Base-by-base conservation (phyloP, 805 yeast species). In the Candida krabiensis region DNA sequence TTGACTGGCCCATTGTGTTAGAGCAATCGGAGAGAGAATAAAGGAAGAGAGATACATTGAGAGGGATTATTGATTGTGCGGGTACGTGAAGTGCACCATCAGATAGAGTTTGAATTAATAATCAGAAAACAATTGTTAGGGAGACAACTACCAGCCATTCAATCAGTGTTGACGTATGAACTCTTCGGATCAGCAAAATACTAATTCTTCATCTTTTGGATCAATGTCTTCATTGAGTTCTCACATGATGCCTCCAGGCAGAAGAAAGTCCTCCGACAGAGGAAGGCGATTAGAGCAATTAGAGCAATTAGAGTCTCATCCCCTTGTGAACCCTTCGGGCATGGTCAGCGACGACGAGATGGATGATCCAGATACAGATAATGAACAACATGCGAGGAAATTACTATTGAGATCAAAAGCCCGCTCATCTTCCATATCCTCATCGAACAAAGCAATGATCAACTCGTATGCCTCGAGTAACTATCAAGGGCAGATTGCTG, bases 401-500 rank as follows among this genome's bases (percentile, higher is more conserved):
- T 43, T 44, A 33, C 41, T 58, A 7, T 33, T 59, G 33, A 49
- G 61, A 34, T 52, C 53, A 4, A 57, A 50, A 30, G 61, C 58
- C 7, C 46, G 55, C 30, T 43, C 55, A 14, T 30, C 47, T 12
- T 47, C 55, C 9, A 38, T 46, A 7, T 49, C 50, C 4, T 33
- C 35, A 17, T 41, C 45, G 25, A 37, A 34, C 23, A 33, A 30
- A 24, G 40, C 37, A 6, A 18, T 33, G 16, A 14, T 33, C 30
- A 13, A 19, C 17, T 37, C 37, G 6, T 40, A 44, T 37, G 37
- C 25, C 25, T 34, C 41, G 18, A 35, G 44, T 23, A 21, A 41
- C 9, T 29, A 40, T 25, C 24, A 41, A 16, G 52, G 55, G 6
- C 70, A 70, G 16, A 64, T 77, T 32, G 59, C 70, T 14, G 67